These are phyloP conservation scores for Aureobasidium musti DNA, from an alignment of 2,329 filamentous ascomycete genomes.

Conservation along the genomic window DNA sequence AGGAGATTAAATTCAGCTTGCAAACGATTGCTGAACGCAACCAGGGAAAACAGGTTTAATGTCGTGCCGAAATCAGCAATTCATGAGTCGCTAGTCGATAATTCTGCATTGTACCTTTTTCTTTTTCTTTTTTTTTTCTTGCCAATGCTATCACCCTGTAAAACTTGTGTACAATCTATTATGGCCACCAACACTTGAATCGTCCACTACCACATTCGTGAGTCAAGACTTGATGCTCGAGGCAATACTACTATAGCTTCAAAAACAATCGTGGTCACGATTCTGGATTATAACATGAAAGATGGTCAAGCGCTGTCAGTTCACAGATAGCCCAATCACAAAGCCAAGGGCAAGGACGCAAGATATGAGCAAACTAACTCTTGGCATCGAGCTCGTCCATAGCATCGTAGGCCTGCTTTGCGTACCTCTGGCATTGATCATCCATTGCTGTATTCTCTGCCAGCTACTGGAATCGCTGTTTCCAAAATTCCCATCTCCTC, in stretches of 20 bases:
- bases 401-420: neutral
- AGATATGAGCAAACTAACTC: neutral
- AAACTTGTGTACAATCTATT: neutral
- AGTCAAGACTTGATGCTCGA: neutral
- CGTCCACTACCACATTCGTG: neutral
- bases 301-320: neutral
- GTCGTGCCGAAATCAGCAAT: too few species aligned
- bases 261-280: neutral
- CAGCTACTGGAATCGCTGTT: neutral
- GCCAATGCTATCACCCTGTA: neutral
- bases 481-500: constrained; percentile 6
- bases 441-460: neutral
- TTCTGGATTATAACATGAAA: neutral
- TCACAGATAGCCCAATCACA: neutral
- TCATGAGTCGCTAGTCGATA: neutral
- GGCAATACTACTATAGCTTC: too few species aligned
- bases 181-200: neutral
- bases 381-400: neutral
- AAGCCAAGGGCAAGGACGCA: neutral
- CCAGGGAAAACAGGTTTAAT: neutral
- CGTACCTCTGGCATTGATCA: neutral
- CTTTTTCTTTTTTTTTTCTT: neutral
- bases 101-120: too few species aligned
- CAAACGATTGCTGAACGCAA: neutral
- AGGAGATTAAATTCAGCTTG: neutral